Evolutionary conservation across 768 basidiomycete species (phyloP), one percentile per base, ranked within the genome.

Genomic region (Psilocybe cyanescens): DNA sequence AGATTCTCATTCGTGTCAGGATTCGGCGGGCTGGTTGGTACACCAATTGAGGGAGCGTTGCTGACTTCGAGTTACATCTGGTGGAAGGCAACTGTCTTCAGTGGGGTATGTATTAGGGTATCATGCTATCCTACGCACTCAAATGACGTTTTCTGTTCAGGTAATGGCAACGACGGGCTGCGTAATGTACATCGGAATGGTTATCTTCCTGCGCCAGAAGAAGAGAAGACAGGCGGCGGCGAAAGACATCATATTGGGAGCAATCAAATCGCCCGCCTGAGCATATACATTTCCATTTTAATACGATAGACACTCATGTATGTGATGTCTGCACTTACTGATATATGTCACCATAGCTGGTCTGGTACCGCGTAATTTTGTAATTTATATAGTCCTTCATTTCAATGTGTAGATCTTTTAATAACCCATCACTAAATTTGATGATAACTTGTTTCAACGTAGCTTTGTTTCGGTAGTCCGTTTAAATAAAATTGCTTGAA

Each of bases 1-100:
- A 16, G 47, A 12, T 24, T 24, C 24, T 33, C 0, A 11, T 17
- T 28, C 2, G 39, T 14, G 19, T 5, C 24, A 62, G 61, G 57
- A 3, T 41, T 62, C n/a, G 61, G 61, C 16, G 61, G 61, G 9
- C 45, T 62, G 12, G 47, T 62, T 4, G 61, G 61, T 12, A 62
- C 61, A 4, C 61, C 61, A 4, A 62, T 62, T 16, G 61, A 58
- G 3, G 61, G 61, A 14, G 61, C 61, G 4, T 4, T 62, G 8
- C 19, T 62, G 4, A 55, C 57, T 11, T 57, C 56, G 6, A 24
- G 45, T 1, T 62, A 54, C 30, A 28, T 54, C 8, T 62, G 61
- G 61, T 57, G 52, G 57, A 45, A 51, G 45, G 33, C 61, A 39
- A 56, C 35, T 0, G 51, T 54, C 1, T 62, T 62, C 17, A 57